These are phyloP conservation scores for Penicillium digitatum DNA, from an alignment of 2,329 filamentous ascomycete genomes.

Conservation along the genomic window DNA sequence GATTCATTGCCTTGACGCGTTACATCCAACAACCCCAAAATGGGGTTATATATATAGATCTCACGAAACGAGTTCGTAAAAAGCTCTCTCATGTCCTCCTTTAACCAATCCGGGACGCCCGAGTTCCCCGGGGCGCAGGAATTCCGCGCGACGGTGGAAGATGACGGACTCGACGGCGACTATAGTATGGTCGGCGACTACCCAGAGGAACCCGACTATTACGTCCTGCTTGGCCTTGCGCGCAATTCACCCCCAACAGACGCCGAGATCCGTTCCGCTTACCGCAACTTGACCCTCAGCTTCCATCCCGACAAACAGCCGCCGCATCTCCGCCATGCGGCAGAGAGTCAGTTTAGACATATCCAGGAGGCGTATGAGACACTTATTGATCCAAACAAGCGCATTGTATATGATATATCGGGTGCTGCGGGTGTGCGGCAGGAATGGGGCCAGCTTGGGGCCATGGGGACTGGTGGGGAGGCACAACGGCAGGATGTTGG, in stretches of 20 bases:
- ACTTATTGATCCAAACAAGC: slow-evolving; percentile 41
- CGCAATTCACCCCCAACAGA: slow-evolving; percentile 40
- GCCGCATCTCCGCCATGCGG: slow-evolving; percentile 34
- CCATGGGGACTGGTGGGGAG: slow-evolving; percentile 32
- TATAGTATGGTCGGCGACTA: slow-evolving; percentile 29
- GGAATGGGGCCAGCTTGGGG: slow-evolving; percentile 37
- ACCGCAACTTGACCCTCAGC: slow-evolving; percentile 41
- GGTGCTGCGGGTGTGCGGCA: slow-evolving; percentile 40
- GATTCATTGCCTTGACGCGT: slow-evolving; percentile 1
- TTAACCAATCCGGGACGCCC: slow-evolving; percentile 4
- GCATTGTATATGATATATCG: slow-evolving; percentile 43
- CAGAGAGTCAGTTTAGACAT: slow-evolving; percentile 36
- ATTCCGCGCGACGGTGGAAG: slow-evolving; percentile 13
- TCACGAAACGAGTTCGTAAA: neutral
- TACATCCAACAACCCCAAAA: slow-evolving; percentile 4
- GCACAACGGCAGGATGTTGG: slow-evolving; percentile 34
- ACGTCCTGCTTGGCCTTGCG: slow-evolving; percentile 40
- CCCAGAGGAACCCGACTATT: slow-evolving; percentile 40
- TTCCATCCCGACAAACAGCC: slow-evolving; percentile 48
- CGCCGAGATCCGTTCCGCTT: slow-evolving; percentile 43
- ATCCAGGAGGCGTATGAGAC: slow-evolving; percentile 44
- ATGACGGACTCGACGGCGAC: slow-evolving; percentile 26
- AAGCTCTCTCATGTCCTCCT: slow-evolving; percentile 14
- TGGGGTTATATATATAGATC: slow-evolving; percentile 8
- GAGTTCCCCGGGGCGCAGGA: slow-evolving; percentile 14